Evolutionary conservation across 2,329 filamentous ascomycete genomes (phyloP).

Genomic region (Colletotrichum endophyticum): DNA sequence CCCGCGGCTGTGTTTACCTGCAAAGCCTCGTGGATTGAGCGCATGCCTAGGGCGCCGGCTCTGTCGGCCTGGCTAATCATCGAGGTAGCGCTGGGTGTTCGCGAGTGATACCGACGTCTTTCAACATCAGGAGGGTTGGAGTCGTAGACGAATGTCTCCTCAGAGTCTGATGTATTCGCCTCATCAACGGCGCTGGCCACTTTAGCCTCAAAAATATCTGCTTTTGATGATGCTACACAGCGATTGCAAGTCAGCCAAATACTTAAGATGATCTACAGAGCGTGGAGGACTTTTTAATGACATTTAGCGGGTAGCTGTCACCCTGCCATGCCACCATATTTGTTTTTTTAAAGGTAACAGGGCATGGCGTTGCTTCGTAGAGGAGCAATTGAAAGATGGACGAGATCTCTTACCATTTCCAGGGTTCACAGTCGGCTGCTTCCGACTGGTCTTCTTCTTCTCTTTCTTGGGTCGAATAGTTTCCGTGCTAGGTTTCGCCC

Average conservation of each 20-base stretch:
- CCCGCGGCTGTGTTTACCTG: constrained; percentile 44
- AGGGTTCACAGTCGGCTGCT: constrained; percentile 72
- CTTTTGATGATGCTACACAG: constrained; percentile 82
- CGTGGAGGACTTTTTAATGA: constrained; percentile 19
- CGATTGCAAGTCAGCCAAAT: constrained; percentile 46
- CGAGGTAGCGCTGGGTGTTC: constrained; percentile 93
- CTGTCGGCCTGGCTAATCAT: constrained; percentile 74
- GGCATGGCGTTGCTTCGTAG: not conserved
- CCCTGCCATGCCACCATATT: not conserved
- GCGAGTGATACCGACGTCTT: constrained; percentile 81
- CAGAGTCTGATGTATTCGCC: constrained; percentile 94
- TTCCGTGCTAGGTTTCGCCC: constrained; percentile 89
- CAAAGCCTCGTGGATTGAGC: constrained; percentile 60
- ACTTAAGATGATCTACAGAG: not conserved
- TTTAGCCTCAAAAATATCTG: constrained; percentile 97
- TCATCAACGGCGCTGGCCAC: constrained; percentile 96
- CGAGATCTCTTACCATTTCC: constrained; percentile 70
- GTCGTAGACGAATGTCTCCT: constrained; percentile 98
- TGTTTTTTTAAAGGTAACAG: not conserved
- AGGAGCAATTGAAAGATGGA: constrained; percentile 26
- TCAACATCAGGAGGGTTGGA: constrained; percentile 84
- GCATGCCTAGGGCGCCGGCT: constrained; percentile 45
- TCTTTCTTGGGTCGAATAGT: constrained; percentile 95
- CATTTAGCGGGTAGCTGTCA: constrained; percentile 3
- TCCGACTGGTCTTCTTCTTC: constrained; percentile 80